Conservation (phyloP, 1,139 yeast genomes). For the Geotrichum reessii region DNA sequence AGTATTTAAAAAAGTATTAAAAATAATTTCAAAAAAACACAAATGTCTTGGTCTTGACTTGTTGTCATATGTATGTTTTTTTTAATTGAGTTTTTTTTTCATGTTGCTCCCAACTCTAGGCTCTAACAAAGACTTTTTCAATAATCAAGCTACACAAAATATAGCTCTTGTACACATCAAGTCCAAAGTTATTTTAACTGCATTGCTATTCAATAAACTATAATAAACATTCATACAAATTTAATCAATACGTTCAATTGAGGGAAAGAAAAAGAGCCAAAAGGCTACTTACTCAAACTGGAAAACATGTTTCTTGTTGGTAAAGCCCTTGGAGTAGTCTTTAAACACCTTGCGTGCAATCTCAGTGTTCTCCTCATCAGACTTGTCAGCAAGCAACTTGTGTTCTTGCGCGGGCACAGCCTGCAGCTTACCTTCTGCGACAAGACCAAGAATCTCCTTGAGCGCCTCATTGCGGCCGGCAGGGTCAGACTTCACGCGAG, state of each 20-base stretch:
- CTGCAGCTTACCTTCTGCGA: constrained; percentile 45
- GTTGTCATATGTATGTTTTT: too few relatives aligned
- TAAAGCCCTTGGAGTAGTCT: constrained; percentile 38
- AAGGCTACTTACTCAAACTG: constrained; percentile 19
- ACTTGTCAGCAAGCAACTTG: constrained; percentile 39
- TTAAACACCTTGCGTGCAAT: constrained; percentile 50
- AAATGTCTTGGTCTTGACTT: too few relatives aligned
- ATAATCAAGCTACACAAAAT: too few relatives aligned
- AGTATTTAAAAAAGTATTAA: too few relatives aligned
- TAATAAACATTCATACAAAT: neutral
- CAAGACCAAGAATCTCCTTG: constrained; percentile 48
- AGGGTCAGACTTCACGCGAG: constrained; percentile 60
- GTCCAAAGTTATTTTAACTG: too few relatives aligned
- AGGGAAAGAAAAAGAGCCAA: neutral
- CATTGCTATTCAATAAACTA: neutral
- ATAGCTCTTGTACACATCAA: too few relatives aligned
- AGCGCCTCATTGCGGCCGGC: constrained; percentile 44
- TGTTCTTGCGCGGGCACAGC: constrained; percentile 57
- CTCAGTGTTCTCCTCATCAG: constrained; percentile 48
- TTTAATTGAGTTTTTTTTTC: too few relatives aligned
- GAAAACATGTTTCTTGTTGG: constrained; percentile 42
- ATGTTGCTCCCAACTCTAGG: too few relatives aligned
- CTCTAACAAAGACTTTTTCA: too few relatives aligned
- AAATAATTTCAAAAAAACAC: too few relatives aligned
- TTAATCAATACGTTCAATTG: neutral